Percentiles rank a stretch among this genome's conserved stretches.
Evolutionary conservation across 2,329 filamentous ascomycete genomes (phyloP).

Genomic region (Knufia petricola): DNA sequence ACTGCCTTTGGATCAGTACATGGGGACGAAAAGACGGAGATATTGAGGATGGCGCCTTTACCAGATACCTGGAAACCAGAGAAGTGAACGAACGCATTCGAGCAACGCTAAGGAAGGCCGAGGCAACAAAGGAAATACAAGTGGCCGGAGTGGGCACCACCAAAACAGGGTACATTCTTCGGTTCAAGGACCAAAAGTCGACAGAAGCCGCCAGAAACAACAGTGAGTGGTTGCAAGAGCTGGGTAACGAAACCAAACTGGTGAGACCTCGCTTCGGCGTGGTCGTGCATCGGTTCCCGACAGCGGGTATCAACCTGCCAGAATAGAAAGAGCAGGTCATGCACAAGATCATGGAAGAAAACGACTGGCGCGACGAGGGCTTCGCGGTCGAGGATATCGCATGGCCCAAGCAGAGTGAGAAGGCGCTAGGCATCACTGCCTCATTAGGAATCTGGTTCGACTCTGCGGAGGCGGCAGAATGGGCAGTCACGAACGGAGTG

Average conservation of each 20-base stretch:
- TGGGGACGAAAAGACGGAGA: too few relatives aligned
- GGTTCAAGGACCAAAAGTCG: too few relatives aligned
- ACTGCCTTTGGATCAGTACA: too few relatives aligned
- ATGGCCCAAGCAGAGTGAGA: conserved; percentile 21
- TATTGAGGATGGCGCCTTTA: too few relatives aligned
- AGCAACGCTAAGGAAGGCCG: too few relatives aligned
- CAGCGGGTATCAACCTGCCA: conserved; percentile 16
- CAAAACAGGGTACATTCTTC: too few relatives aligned
- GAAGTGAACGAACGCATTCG: too few relatives aligned
- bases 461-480: conserved; percentile 21
- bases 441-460: conserved; percentile 24
- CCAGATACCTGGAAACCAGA: too few relatives aligned
- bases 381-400: conserved; percentile 23
- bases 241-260: conserved; percentile 20
- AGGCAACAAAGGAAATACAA: too few relatives aligned
- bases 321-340: conserved; percentile 13
- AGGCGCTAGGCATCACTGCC: conserved; percentile 18
- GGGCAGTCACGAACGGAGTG: conserved; percentile 14
- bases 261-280: conserved; percentile 20
- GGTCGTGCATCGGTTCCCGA: conserved; percentile 19
- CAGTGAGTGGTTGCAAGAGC: too few relatives aligned
- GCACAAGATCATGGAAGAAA: conserved; percentile 18
- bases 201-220: too few relatives aligned
- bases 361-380: conserved; percentile 14
- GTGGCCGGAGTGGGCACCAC: too few relatives aligned